Evolutionary conservation across 2,329 filamentous ascomycete species (phyloP), one percentile per base, ranked within the genome.

Genomic region (Hortaea werneckii): DNA sequence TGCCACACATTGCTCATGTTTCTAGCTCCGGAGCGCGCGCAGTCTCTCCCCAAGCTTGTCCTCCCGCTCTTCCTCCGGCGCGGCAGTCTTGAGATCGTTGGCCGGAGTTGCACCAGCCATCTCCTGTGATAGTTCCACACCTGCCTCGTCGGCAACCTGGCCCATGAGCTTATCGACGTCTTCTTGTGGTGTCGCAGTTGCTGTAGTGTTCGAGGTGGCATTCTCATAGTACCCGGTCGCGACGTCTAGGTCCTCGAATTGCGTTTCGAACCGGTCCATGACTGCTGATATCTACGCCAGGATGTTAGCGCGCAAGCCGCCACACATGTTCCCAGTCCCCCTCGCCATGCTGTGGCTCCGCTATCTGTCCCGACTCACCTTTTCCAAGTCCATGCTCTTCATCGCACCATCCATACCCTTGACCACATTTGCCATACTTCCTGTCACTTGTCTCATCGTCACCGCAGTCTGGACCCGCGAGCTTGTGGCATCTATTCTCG

Each of bases 121-220:
- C 67, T 92, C 85, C 62, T 83, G 77, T 54, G 80, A 80, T 50
- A 94, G 72, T 66, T 92, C 85, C 43, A 95, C 78, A 44, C 88
- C 88, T 7, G 85, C 87, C 65, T 94, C 87, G 64, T 94, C 88
- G 51, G 87, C 87, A 38, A 92, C 79, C 68, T 94, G 85, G 53
- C 79, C 83, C 67, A 94, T 83, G 51, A 94, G 69, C 54, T 87
- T 81, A 65, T 94, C 87, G 1, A 94, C 87, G 55, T 89, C 87
- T 56, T 94, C 87, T 63, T 94, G 78, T 67, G 71, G 85, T 69
- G 70, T 89, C 65, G 73, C 85, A 63, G 71, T 83, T 58, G 67
- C 85, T 64, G 87, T 94, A 34, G 83, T 84, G 50, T 84, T 82
- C 20, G 78, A 80, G 51, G 89, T 90, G 49, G 87, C 85, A 60